Evolutionary conservation across 73 alveolate species (phyloP), one percentile per base, ranked within the genome.

Genomic region (Diophrys appendiculata): DNA sequence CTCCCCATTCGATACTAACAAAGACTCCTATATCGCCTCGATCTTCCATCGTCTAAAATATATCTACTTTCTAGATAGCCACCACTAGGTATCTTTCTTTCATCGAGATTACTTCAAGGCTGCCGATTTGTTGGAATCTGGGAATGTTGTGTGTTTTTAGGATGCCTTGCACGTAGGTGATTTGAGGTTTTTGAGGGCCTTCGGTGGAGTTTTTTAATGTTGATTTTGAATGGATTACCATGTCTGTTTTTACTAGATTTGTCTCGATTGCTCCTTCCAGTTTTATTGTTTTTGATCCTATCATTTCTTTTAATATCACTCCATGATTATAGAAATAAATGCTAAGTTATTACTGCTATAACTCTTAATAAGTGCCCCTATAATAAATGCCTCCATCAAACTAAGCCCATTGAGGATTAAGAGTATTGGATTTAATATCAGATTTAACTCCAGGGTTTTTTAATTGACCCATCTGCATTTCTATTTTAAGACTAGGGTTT

Each of bases 1-100:
- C 93, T 3, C 85, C 88, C 93, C 93, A 85, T 54, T 78, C 89
- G 14, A 54, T 60, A 23, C 83, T 78, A 18, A 73, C 88, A 28
- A 53, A 85, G 13, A 70, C 76, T 3, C 80, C 31, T 25, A 68
- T 77, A 14, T 85, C 93, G 14, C 86, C 84, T 29, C 89, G 65
- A 75, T 85, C 93, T 52, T 85, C 86, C 31, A 85, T 35, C 5
- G 78, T 25, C 1, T 69, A 78, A 74, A 85, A 85, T 23, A 85
- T 88, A 30, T 77, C 80, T 2, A 68, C 25, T 33, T 78, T 72
- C 29, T 77, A 72, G 18, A 85, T 34, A 68, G 27, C 69, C 0
- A 78, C 77, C 28, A 69, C 87, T 30, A 85, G 53, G 34, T 85
- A 85, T 33, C 23, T 76, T 30, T 85, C 83, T 1, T 53, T 53